Percentiles rank a stretch among this genome's conserved stretches.
Conservation (phyloP, 148 eudicot genomes). For the Rheum nobile region DNA sequence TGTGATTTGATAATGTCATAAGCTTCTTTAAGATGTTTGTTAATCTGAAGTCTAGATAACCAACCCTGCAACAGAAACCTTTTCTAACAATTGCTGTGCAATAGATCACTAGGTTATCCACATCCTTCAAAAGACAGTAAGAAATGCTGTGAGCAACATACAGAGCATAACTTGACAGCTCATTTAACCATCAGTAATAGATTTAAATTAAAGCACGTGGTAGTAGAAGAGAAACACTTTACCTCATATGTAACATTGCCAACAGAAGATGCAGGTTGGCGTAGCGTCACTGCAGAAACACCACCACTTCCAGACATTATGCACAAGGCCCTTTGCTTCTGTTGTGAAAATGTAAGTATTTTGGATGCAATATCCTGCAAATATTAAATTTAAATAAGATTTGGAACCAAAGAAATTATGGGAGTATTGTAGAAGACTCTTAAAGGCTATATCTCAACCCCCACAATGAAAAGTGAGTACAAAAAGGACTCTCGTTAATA, state of each 20-base stretch:
- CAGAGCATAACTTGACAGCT: not conserved
- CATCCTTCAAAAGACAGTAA: not conserved
- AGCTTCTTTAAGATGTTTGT: not conserved
- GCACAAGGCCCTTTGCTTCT: constrained; percentile 80
- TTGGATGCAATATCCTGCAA: constrained; percentile 72
- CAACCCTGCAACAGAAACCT: not conserved
- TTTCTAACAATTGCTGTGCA: not conserved
- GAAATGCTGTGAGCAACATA: not conserved
- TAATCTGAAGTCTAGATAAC: not conserved
- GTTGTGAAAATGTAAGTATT: constrained; percentile 67
- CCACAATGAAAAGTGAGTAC: not conserved
- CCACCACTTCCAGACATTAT: constrained; percentile 75
- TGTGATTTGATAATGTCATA: not conserved
- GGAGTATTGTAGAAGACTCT: not conserved
- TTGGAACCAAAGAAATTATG: not conserved
- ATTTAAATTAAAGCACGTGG: not conserved
- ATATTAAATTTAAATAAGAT: not conserved
- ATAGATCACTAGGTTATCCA: not conserved
- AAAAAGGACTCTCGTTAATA: not conserved
- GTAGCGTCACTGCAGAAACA: constrained; percentile 66
- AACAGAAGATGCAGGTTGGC: constrained; percentile 44
- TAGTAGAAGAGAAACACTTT: not conserved
- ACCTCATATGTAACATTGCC: constrained; percentile 70
- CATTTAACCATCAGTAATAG: not conserved
- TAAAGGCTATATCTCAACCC: not conserved